These are phyloP conservation scores for Xerocomus potaroensis DNA, from an alignment of 768 basidiomycete species.

Conservation along the genomic window DNA sequence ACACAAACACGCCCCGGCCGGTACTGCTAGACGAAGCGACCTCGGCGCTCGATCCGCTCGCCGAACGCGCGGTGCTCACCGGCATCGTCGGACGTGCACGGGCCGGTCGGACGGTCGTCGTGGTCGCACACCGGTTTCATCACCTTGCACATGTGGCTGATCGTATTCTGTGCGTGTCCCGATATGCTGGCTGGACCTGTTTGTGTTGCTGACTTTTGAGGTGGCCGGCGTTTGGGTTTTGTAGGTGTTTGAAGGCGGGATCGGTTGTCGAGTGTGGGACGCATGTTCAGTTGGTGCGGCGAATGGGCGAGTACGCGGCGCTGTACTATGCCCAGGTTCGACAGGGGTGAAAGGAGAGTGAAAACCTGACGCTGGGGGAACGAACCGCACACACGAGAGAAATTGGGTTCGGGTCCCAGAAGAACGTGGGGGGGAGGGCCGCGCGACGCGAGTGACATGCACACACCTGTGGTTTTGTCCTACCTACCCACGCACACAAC, in stretches of 20 bases:
- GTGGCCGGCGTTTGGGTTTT: too few relatives aligned
- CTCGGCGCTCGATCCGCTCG: slow-evolving; percentile 52
- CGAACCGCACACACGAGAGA: too few relatives aligned
- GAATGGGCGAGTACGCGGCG: slow-evolving; percentile 23
- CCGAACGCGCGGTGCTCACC: slow-evolving; percentile 47
- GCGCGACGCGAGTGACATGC: too few relatives aligned
- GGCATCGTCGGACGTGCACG: too few relatives aligned
- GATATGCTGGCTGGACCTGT: too few relatives aligned
- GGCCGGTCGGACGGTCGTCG: slow-evolving; percentile 48
- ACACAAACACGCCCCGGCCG: slow-evolving; percentile 40
- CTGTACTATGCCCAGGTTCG: slow-evolving; percentile 25
- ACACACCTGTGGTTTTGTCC: too few relatives aligned
- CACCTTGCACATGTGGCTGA: slow-evolving; percentile 48
- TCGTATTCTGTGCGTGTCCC: slow-evolving; percentile 49
- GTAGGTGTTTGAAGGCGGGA: slow-evolving; percentile 33
- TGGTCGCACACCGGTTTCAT: slow-evolving; percentile 54
- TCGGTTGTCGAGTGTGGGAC: slow-evolving; percentile 29
- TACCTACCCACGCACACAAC: too few relatives aligned
- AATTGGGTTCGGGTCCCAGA: too few relatives aligned
- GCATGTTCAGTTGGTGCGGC: slow-evolving; percentile 25
- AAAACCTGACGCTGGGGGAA: too few relatives aligned
- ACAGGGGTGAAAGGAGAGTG: neutral
- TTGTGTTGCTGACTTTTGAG: too few relatives aligned
- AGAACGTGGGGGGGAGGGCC: too few relatives aligned
- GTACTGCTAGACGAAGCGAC: slow-evolving; percentile 58